These are phyloP conservation scores for Xylariaceae sp. DNA, from an alignment of 2,329 filamentous ascomycete species.

Conservation along the genomic window DNA sequence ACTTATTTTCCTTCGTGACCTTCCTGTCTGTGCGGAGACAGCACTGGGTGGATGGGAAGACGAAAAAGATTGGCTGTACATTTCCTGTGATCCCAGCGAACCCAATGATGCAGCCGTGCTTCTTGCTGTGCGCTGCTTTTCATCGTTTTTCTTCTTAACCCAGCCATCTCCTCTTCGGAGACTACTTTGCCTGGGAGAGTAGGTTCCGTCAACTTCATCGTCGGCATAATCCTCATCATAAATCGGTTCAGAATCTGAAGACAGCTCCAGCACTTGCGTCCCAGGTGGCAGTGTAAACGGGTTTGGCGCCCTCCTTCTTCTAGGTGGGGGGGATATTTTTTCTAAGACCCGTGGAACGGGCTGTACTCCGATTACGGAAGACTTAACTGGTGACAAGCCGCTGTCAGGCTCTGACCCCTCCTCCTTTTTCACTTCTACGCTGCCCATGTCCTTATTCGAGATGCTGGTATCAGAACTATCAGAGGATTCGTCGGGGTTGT, in stretches of 20 bases:
- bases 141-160: constrained; percentile 34
- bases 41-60: no score
- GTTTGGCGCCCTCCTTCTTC: constrained; percentile 13
- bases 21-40: no score
- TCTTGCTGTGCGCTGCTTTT: constrained; percentile 6
- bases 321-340: constrained; percentile 37
- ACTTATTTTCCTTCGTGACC: no score
- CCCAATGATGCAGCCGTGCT: constrained; percentile 23
- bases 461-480: constrained; percentile 22
- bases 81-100: no score
- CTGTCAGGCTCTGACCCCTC: no score
- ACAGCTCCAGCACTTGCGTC: constrained; percentile 47
- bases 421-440: constrained; percentile 19
- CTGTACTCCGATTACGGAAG: not conserved
- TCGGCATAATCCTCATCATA: constrained; percentile 46
- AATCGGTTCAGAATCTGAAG: constrained; percentile 43
- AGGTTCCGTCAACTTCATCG: constrained; percentile 47
- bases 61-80: no score
- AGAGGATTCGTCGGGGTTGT: constrained; percentile 44
- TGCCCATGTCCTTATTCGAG: no score
- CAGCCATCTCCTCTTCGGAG: constrained; percentile 23
- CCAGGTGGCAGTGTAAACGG: constrained; percentile 43
- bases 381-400: not conserved
- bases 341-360: constrained; percentile 7
- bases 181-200: constrained; percentile 32